Percentiles rank a stretch among this genome's conserved stretches.
Conservation (phyloP, 306 rosid genomes). For the Vigna mungo region DNA sequence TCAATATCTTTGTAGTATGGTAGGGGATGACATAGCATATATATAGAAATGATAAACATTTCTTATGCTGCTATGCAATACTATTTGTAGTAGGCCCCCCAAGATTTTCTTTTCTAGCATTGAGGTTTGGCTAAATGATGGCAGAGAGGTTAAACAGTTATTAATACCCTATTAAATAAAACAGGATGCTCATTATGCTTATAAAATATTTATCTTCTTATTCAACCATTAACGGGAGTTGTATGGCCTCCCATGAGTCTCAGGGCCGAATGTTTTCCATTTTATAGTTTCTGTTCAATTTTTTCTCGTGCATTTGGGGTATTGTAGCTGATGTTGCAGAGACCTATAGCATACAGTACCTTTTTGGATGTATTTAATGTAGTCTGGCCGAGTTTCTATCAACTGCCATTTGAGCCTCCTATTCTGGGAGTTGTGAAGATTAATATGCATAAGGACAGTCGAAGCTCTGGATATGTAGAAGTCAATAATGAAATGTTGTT, state of each 20-base stretch:
- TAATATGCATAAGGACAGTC: no score
- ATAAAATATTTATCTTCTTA: background rate
- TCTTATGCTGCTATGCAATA: background rate
- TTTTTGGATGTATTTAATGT: background rate
- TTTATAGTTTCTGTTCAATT: background rate
- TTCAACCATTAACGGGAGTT: background rate
- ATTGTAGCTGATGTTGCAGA: conserved; percentile 4
- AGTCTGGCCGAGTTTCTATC: no score
- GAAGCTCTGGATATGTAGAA: background rate
- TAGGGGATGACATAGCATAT: conserved; percentile 14
- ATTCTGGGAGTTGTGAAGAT: no score
- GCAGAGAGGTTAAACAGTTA: conserved; percentile 21
- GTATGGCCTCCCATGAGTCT: background rate
- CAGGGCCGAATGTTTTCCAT: background rate
- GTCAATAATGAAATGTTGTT: background rate
- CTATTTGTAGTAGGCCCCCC: conserved; percentile 19
- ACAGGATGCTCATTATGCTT: conserved; percentile 19
- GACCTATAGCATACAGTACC: background rate
- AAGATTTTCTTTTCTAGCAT: conserved; percentile 16
- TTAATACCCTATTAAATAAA: background rate
- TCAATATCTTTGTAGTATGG: conserved; percentile 1
- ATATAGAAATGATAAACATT: background rate
- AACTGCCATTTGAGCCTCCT: no score
- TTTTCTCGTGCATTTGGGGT: conserved; percentile 8
- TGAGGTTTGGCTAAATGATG: background rate